Evolutionary conservation across 164 flowering plant genomes (phyloP).

Genomic region (Warburgia ugandensis): DNA sequence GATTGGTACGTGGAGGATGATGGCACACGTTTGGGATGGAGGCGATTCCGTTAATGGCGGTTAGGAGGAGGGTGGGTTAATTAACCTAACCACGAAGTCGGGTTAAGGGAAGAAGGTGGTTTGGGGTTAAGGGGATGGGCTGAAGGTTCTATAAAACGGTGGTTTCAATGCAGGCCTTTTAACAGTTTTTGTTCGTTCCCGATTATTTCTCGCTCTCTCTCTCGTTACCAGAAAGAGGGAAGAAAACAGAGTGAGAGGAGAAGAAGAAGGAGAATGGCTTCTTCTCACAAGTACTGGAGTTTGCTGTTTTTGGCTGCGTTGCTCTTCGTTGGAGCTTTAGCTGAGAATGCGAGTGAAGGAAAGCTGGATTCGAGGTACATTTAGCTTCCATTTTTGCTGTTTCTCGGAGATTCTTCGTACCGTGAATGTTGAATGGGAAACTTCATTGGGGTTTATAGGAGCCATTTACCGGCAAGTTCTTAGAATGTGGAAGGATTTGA

Average conservation of each 20-base stretch:
- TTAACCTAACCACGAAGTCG: slow-evolving; percentile 4
- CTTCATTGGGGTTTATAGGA: background rate
- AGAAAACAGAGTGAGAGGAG: background rate
- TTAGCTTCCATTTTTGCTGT: slow-evolving; percentile 3
- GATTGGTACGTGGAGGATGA: slow-evolving; percentile 1
- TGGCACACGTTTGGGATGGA: background rate
- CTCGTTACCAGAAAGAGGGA: background rate
- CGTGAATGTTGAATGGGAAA: background rate
- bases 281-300: slow-evolving; percentile 15
- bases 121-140: background rate
- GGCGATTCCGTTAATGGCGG: slow-evolving; percentile 11
- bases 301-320: slow-evolving; percentile 17
- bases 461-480: background rate
- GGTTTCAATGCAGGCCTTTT: slow-evolving; percentile 4
- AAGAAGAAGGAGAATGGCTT: slow-evolving; percentile 21
- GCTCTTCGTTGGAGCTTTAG: slow-evolving; percentile 24
- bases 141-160: slow-evolving; percentile 4
- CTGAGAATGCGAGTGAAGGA: slow-evolving; percentile 13
- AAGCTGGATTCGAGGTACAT: slow-evolving; percentile 24
- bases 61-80: background rate
- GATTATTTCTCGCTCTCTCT: background rate
- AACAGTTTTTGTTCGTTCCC: background rate
- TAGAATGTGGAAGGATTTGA: background rate
- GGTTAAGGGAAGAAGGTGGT: background rate
- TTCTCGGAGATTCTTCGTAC: background rate